Conservation (phyloP, 2,329 filamentous ascomycete species). For the Colletotrichum spaethianum region DNA sequence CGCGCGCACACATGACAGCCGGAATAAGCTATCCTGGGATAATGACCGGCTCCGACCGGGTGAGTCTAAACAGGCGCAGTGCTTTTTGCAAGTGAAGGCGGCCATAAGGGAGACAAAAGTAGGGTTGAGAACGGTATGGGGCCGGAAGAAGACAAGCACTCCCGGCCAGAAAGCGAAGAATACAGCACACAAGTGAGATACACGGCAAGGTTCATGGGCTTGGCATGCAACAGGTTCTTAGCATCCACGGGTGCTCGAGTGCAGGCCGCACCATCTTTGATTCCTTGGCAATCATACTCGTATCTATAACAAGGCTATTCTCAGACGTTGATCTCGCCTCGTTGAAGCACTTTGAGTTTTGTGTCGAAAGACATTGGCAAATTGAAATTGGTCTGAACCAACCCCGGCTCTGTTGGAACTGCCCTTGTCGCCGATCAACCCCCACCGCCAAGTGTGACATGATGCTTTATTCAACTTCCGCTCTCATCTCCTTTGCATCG, state of each 20-base stretch:
- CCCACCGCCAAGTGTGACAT: background rate
- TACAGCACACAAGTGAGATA: background rate
- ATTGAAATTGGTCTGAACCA: background rate
- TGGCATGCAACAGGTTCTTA: constrained; percentile 5
- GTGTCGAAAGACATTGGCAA: constrained; percentile 5
- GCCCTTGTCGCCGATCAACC: constrained; percentile 23
- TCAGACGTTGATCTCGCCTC: constrained; percentile 19
- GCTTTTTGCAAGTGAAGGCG: background rate
- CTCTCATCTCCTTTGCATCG: background rate
- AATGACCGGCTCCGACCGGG: background rate
- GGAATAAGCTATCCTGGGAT: background rate
- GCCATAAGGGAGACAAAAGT: background rate
- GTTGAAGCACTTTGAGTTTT: constrained; percentile 21
- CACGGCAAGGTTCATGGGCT: background rate
- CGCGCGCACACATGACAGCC: too few relatives aligned
- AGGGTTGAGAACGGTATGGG: background rate
- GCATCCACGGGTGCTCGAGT: background rate
- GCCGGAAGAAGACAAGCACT: background rate
- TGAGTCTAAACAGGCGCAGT: background rate
- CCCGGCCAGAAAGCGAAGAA: constrained; percentile 1
- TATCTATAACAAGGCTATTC: background rate
- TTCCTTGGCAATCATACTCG: background rate
- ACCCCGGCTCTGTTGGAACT: background rate
- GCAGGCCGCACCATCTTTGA: background rate
- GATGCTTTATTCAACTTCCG: background rate